phyloP scores from a whole-genome alignment of 1,284 basidiomycete genomes.

The Inonotus obliquus region DNA sequence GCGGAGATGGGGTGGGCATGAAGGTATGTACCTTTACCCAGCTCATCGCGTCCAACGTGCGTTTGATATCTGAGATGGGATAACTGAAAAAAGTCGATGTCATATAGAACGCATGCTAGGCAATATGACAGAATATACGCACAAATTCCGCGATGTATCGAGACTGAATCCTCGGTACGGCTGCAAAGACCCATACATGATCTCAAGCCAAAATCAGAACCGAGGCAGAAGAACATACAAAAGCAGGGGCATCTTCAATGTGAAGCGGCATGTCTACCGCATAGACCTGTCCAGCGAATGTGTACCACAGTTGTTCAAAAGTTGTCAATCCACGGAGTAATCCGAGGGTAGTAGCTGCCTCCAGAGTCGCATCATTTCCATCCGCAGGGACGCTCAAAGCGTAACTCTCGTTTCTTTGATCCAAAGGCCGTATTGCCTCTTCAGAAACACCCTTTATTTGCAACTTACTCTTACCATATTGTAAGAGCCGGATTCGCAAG shows the following conservation, averaged over 20 bases:
- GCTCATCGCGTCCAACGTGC: conserved; percentile 81
- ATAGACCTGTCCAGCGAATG: conserved; percentile 45
- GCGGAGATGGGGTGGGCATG: conserved; percentile 16
- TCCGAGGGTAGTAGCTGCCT: conserved; percentile 71
- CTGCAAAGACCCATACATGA: conserved; percentile 32
- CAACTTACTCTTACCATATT: not conserved
- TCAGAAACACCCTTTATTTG: conserved; percentile 36
- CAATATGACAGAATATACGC: conserved; percentile 34
- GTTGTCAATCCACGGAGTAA: conserved; percentile 79
- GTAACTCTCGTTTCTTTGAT: conserved; percentile 62
- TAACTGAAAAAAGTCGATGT: conserved; percentile 46
- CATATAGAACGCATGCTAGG: conserved; percentile 10
- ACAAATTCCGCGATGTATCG: conserved; percentile 72
- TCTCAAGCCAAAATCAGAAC: not conserved
- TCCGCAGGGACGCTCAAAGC: conserved; percentile 56
- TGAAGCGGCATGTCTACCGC: conserved; percentile 53
- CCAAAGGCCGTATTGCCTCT: conserved; percentile 53
- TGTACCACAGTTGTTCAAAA: conserved; percentile 77
- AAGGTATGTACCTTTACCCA: conserved; percentile 71
- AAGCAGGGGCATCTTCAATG: conserved; percentile 62
- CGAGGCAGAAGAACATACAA: conserved; percentile 33
- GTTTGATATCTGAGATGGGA: conserved; percentile 60
- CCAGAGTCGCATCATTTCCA: conserved; percentile 55
- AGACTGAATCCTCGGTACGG: conserved; percentile 79
- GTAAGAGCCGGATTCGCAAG: not conserved